Base-by-base conservation (phyloP, 208 protist genomes). In the Trypanosoma melophagium region DNA sequence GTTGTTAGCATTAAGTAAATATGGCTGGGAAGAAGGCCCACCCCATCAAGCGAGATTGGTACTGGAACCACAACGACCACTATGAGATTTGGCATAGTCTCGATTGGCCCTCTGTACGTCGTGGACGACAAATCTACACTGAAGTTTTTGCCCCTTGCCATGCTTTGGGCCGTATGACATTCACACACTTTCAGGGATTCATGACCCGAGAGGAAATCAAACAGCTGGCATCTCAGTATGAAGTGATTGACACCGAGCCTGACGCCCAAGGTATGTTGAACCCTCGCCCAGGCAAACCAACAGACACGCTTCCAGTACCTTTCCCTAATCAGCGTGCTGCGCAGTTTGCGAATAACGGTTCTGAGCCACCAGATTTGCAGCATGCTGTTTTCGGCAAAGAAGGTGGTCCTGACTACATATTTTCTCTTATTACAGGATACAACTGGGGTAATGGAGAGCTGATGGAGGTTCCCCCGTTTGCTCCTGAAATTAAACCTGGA, bases 131-230 rank as follows among this genome's bases (percentile, higher is more conserved):
- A 81, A 98, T 99, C 53, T 99, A 99, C 87, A 98, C 92, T 41
- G 90, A 99, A 77, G 97, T 99, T 5, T 99, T 98, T 76, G 84
- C 92, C 17, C 92, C 98, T n/a, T 99, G 98, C 86, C 98, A 99
- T 87, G 83, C 87, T 35, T 83, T 99, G 45, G 86, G 97, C 49
- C 81, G 89, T 67, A 94, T 99, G 72, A 96, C 97, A 35, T 99
- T 97, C 86, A 97, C 97, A 66, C 96, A 99, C 84, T 93, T 99
- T 58, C 93, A 98, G 52, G 88, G 91, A 35, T 98, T 98, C 81
- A 96, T 96, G 92, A 98, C 97, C 17, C 86, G 92, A 52, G 93
- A 97, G 16, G 97, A 99, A 86, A 96, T 98, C 31, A 98, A 99
- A 82, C 87, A 90, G 41, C 83, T 98, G 41, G 95, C 96, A 21